These are phyloP conservation scores for Scenedesmus sp. DNA, from an alignment of 163 green algal species.

Conservation along the genomic window DNA sequence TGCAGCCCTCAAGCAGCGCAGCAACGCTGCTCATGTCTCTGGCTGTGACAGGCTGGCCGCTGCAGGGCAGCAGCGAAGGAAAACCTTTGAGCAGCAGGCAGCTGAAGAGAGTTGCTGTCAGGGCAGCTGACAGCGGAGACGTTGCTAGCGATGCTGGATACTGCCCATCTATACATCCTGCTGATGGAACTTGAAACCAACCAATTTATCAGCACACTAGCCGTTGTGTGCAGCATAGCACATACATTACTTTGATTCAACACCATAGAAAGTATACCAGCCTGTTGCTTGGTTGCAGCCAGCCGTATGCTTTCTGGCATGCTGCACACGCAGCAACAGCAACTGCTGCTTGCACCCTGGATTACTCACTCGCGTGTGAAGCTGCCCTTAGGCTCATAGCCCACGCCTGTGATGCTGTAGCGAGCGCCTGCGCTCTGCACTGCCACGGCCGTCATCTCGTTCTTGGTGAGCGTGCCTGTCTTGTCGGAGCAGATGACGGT, in stretches of 20 bases:
- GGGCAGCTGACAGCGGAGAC: too few relatives aligned
- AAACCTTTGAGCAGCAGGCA: background rate
- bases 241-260: too few relatives aligned
- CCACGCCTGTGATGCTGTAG: slow-evolving; percentile 57
- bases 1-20: slow-evolving; percentile 43
- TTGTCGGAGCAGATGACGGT: slow-evolving; percentile 81
- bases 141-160: too few relatives aligned
- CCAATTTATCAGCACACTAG: too few relatives aligned
- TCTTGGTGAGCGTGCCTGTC: slow-evolving; percentile 64
- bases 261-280: background rate
- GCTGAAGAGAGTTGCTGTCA: too few relatives aligned
- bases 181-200: too few relatives aligned
- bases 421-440: slow-evolving; percentile 26
- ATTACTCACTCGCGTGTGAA: slow-evolving; percentile 34
- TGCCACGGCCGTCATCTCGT: slow-evolving; percentile 64
- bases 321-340: background rate
- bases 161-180: too few relatives aligned
- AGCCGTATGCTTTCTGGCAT: background rate
- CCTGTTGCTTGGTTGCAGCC: background rate
- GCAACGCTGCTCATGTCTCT: background rate
- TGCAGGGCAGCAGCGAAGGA: background rate
- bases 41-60: background rate
- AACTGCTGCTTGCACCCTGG: background rate
- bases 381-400: slow-evolving; percentile 56
- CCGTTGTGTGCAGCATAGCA: too few relatives aligned